These are phyloP conservation scores for Sporothrix schenckii DNA, from an alignment of 2,329 filamentous ascomycete genomes.

Conservation along the genomic window DNA sequence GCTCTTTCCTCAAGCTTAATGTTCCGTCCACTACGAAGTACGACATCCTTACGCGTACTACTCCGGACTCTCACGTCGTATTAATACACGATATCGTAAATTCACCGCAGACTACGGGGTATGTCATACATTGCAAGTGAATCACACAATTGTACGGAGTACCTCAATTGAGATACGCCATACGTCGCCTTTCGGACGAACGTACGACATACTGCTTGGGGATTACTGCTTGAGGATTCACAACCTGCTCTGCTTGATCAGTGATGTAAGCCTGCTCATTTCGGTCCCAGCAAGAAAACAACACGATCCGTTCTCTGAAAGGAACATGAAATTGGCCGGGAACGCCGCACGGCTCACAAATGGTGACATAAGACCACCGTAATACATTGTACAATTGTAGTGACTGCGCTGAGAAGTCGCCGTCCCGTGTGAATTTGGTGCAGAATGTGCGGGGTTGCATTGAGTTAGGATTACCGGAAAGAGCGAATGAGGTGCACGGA, in stretches of 20 bases:
- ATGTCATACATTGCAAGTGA: too few species aligned
- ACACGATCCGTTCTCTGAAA: neutral
- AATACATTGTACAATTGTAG: neutral
- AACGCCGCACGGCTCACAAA: neutral
- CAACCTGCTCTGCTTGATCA: neutral
- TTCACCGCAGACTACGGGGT: too few species aligned
- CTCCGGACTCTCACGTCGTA: neutral
- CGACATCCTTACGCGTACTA: too few species aligned
- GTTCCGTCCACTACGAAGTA: neutral
- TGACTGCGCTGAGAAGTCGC: neutral
- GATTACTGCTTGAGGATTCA: neutral
- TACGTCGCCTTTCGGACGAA: too few species aligned
- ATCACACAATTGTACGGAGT: too few species aligned
- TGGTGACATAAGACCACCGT: neutral
- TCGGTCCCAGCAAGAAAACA: neutral
- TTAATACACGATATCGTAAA: neutral
- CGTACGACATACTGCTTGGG: too few species aligned
- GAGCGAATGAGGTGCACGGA: slow-evolving; percentile 5
- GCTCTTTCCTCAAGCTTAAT: neutral
- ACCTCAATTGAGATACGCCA: too few species aligned
- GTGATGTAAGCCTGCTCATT: neutral
- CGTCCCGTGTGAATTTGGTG: neutral
- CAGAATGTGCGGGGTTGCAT: slow-evolving; percentile 24
- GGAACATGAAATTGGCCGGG: neutral
- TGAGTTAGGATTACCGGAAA: neutral